These are phyloP conservation scores for Fraxinus xanthoxyloides DNA, from an alignment of 305 asterid genomes.

Conservation along the genomic window DNA sequence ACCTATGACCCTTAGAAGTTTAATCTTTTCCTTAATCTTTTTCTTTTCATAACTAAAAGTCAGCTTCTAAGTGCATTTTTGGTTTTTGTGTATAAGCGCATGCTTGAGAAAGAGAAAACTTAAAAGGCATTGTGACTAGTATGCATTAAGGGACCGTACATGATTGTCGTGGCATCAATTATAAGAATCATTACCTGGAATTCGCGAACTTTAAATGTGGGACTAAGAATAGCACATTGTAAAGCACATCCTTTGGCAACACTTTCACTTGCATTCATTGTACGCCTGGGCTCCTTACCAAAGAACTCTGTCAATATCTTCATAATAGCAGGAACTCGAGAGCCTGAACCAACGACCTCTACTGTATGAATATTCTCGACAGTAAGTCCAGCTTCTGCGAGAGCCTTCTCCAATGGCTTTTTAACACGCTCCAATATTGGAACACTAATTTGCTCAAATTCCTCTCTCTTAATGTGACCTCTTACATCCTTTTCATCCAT, in stretches of 20 bases:
- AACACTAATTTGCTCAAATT: conserved; percentile 74
- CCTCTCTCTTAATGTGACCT: conserved; percentile 84
- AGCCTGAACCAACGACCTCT: conserved; percentile 91
- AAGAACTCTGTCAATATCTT: conserved; percentile 79
- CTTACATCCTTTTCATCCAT: conserved; percentile 94
- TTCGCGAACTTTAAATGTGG: conserved; percentile 92
- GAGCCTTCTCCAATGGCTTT: conserved; percentile 80
- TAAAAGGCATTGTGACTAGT: background rate
- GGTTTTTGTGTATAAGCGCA: background rate
- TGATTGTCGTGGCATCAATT: background rate
- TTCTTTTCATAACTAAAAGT: background rate
- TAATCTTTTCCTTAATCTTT: background rate
- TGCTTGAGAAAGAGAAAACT: background rate
- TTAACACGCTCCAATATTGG: conserved; percentile 87
- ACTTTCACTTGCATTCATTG: conserved; percentile 93
- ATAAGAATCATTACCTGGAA: conserved; percentile 59
- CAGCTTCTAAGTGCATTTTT: background rate
- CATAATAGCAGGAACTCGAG: conserved; percentile 85
- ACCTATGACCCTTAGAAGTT: background rate
- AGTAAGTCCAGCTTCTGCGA: conserved; percentile 67
- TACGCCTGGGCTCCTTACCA: conserved; percentile 83
- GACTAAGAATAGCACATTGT: conserved; percentile 88
- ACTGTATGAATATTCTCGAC: conserved; percentile 62
- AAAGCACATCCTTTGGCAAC: conserved; percentile 83
- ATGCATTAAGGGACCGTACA: background rate